Base-by-base conservation (phyloP, 2,329 filamentous ascomycete genomes). In the Fusarium gaditjirri region DNA sequence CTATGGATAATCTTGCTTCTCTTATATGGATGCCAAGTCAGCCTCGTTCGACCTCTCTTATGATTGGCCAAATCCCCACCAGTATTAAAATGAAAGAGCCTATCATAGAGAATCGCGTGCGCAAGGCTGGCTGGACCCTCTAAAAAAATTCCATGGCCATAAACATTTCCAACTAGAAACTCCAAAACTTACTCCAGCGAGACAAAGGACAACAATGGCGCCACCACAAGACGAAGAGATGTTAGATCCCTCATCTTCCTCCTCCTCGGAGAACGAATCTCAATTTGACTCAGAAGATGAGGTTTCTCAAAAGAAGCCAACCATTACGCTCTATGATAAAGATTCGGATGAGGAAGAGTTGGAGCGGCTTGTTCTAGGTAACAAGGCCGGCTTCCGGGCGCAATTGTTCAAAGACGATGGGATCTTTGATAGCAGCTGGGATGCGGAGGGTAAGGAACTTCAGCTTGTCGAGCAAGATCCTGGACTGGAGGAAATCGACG, bases 311-410 rank as follows among this genome's bases (percentile, higher is more conserved):
- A 79, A 61, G 72, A 81, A 76, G 73, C 78, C 74, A 60, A 75
- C 70, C 61, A 70, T 73, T 61, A 75, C 63, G 63, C 73, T 82
- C 58, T 81, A 79, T 60, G 91, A 93, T 55, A 96, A 95, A 79
- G 94, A 97, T 79, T 91, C 90, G 19, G 91, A 93, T 57, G 95
- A 98, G 80, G 90, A 92, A 78, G 94, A 95, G 79, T 89, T 98
- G 35, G 95, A 98, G 84, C 90, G 91, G 72, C 85, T 98, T 70
- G 93, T 99, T 7, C 93, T 99, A 70, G 96, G 96, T 61, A 93
- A 97, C 82, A 90, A 92, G 50, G 88, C 89, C n/a, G 93, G 91
- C 38, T 98, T 98, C 81, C 88, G 91, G 65, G 87, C 92, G 63
- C 91, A 92, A 44, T 84, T 98, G 56, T 92, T 92, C 73, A 83